Evolutionary conservation across 176 grass and related monocot species (phyloP), one percentile per base, ranked within the genome.

Genomic region (Poa pratensis): DNA sequence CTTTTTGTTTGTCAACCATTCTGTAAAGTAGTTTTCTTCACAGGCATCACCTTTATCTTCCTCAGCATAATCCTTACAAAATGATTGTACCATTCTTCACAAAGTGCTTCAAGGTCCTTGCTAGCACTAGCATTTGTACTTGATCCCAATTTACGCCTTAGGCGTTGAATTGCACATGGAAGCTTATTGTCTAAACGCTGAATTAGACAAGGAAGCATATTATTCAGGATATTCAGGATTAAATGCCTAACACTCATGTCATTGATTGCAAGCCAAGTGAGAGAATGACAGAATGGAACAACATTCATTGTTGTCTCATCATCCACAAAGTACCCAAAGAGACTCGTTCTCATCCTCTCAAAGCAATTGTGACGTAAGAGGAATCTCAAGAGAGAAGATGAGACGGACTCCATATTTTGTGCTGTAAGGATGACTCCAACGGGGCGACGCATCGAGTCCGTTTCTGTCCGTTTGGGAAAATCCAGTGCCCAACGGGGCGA

Each of bases 61-160:
- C 37, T 18, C 52, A 3, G 49, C 75, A 22, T 39, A 70, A 45
- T 42, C 51, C 52, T 45, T 23, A n/a, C 34, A n/a, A 77, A 77
- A 77, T 58, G 20, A 39, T 43, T 79, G 70, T 94, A 88, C 85
- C 90, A 88, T 80, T 94, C 84, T 82, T 88, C 89, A 84, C 92
- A 94, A 32, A 92, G 84, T 32, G 78, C 73, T 70, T 90, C 35
- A 82, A 94, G 87, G 40, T 92, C 92, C 9, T 48, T 73, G 23
- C 39, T 19, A 35, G 24, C 81, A 59, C 26, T 61, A 45, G 81
- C 46, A 48, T 39, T 77, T 20, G 79, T 68, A 69, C 81, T 45
- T 49, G 69, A 74, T 83, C 85, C 90, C 52, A 89, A 80, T 73
- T 90, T 89, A 3, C 76, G 54, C 17, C 73, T 62, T 70, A 90